Conservation (phyloP, 2,329 filamentous ascomycete genomes). For the Trichothecium sympodiale region DNA sequence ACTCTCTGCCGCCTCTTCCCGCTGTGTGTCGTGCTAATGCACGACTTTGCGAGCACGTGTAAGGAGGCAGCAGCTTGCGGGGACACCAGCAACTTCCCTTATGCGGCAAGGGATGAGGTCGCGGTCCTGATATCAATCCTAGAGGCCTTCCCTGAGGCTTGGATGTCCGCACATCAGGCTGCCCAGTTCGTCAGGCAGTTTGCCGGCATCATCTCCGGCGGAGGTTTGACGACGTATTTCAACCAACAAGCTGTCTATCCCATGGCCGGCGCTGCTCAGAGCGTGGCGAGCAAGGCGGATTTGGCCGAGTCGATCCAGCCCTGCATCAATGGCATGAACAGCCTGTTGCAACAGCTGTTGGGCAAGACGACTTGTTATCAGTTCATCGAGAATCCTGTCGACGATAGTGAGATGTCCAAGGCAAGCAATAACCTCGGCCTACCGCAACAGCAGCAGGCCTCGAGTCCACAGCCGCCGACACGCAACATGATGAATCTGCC, state of each 20-base stretch:
- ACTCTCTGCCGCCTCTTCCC: conserved; percentile 28
- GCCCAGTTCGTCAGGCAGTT: conserved; percentile 16
- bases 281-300: neutral
- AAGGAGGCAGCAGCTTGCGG: neutral
- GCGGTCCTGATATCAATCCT: conserved; percentile 21
- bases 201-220: conserved; percentile 1
- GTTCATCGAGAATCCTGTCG: conserved; percentile 1
- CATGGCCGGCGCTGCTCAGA: no score
- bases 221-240: neutral
- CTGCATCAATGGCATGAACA: neutral
- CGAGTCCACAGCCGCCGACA: no score
- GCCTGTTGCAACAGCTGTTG: conserved; percentile 2
- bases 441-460: no score
- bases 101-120: conserved; percentile 20
- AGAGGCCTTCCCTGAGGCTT: conserved; percentile 24
- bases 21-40: conserved; percentile 24
- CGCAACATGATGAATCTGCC: no score
- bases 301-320: neutral
- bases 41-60: conserved; percentile 14
- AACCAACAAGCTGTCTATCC: no score
- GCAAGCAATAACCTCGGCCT: no score
- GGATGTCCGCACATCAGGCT: conserved; percentile 22
- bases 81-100: neutral
- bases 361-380: conserved; percentile 1
- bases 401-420: neutral